Percentiles rank a stretch among this genome's conserved stretches.
Evolutionary conservation across 2,329 filamentous ascomycete genomes (phyloP).

Genomic region (Remersonia thermophila): DNA sequence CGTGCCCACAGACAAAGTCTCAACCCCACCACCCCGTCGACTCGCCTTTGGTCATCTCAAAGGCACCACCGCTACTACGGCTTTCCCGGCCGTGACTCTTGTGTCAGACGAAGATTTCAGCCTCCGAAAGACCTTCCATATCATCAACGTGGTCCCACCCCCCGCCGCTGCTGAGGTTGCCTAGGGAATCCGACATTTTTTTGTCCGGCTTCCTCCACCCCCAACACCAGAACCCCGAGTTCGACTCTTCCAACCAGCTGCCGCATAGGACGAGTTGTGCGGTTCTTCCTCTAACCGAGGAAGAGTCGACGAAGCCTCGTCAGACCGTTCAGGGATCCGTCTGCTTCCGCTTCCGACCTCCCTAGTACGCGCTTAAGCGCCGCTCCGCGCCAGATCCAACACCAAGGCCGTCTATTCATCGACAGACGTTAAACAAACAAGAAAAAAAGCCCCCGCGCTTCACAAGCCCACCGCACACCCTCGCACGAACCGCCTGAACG

Average conservation of each 20-base stretch:
- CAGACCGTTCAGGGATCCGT: conserved; percentile 81
- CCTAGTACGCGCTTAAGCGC: conserved; percentile 61
- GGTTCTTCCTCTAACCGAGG: conserved; percentile 99
- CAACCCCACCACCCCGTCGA: conserved; percentile 10
- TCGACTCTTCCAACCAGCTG: conserved; percentile 68
- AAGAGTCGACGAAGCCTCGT: conserved; percentile 99
- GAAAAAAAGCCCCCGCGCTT: background rate
- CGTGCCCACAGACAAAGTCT: too few relatives aligned
- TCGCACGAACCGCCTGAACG: background rate
- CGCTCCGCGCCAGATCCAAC: conserved; percentile 6
- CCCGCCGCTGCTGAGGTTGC: conserved; percentile 39
- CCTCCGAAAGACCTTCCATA: conserved; percentile 50
- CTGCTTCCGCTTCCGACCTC: conserved; percentile 90
- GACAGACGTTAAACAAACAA: background rate
- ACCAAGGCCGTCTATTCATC: background rate
- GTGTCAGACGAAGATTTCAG: conserved; percentile 60
- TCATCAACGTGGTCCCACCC: conserved; percentile 53
- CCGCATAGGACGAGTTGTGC: conserved; percentile 98
- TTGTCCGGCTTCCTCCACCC: conserved; percentile 35
- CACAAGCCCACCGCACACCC: too few relatives aligned
- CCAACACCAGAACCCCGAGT: conserved; percentile 35
- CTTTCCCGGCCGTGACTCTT: conserved; percentile 48
- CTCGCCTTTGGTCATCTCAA: conserved; percentile 57
- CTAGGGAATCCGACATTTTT: conserved; percentile 37
- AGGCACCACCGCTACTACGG: conserved; percentile 49